Percentiles rank a stretch among this genome's conserved stretches.
These are phyloP conservation scores for Suhomyces emberorum DNA, from an alignment of 805 yeast species.

Conservation along the genomic window DNA sequence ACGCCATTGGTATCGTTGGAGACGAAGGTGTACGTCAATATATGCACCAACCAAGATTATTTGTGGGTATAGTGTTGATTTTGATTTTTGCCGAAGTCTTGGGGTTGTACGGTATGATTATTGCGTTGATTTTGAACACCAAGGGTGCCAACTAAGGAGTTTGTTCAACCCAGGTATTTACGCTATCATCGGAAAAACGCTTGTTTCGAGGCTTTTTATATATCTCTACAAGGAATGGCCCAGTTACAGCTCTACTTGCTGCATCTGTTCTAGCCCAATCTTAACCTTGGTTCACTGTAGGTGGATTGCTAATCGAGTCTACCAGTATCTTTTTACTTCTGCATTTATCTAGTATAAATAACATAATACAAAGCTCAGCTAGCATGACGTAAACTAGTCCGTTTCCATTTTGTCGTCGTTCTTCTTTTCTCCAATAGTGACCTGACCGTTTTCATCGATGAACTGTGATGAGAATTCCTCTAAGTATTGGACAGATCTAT, in stretches of 20 bases:
- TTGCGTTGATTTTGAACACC: constrained; percentile 88
- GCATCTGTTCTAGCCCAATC: too few species aligned
- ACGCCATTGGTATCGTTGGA: constrained; percentile 92
- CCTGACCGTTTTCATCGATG: constrained; percentile 77
- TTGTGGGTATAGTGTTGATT: constrained; percentile 86
- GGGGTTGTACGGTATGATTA: constrained; percentile 91
- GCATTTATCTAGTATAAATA: background rate
- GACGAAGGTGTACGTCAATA: constrained; percentile 88
- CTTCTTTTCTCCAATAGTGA: constrained; percentile 45
- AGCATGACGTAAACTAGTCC: constrained; percentile 5
- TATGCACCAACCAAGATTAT: constrained; percentile 83
- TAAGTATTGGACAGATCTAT: constrained; percentile 82
- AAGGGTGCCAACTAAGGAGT: constrained; percentile 69
- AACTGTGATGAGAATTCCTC: constrained; percentile 65
- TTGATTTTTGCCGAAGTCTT: constrained; percentile 89
- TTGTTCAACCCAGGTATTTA: too few species aligned
- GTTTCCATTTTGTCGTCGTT: constrained; percentile 37
- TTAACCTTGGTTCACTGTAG: too few species aligned
- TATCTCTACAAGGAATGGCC: too few species aligned
- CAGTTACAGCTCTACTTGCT: too few species aligned
- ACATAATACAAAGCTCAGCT: background rate
- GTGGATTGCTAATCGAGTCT: too few species aligned
- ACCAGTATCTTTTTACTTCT: too few species aligned
- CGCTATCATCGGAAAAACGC: too few species aligned
- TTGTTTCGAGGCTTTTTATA: too few species aligned